phyloP scores from a whole-genome alignment of 1,139 yeast genomes.

The Chernovozyma sophiae-reginae region DNA sequence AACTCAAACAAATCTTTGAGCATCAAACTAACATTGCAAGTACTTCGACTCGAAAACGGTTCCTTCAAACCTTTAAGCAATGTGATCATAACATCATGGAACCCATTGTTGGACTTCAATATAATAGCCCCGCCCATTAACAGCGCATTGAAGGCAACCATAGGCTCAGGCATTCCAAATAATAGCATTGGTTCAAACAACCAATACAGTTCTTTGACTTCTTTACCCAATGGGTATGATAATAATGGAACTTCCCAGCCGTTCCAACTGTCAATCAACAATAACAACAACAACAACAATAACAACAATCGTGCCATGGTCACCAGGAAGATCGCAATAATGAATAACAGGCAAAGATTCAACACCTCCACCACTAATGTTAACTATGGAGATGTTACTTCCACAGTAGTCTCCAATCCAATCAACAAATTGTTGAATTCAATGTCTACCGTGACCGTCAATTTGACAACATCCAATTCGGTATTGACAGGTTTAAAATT shows the following conservation, averaged over 20 bases:
- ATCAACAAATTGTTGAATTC: slow-evolving; percentile 11
- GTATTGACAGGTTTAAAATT: slow-evolving; percentile 49
- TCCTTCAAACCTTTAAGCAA: slow-evolving; percentile 18
- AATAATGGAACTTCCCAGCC: too few species aligned
- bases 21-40: slow-evolving; percentile 28
- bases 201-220: background rate
- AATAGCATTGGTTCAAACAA: background rate
- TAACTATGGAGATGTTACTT: background rate
- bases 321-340: slow-evolving; percentile 6
- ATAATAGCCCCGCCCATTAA: slow-evolving; percentile 44
- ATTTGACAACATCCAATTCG: slow-evolving; percentile 30
- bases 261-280: background rate
- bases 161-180: background rate
- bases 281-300: background rate
- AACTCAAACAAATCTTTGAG: slow-evolving; percentile 26
- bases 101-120: slow-evolving; percentile 58
- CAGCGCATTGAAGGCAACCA: slow-evolving; percentile 28
- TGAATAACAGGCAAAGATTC: slow-evolving; percentile 8
- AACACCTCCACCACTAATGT: slow-evolving; percentile 1
- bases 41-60: slow-evolving; percentile 14
- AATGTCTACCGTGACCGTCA: slow-evolving; percentile 43
- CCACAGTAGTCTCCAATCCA: background rate
- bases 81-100: slow-evolving; percentile 53
- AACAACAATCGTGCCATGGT: background rate
- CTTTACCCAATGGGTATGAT: background rate